Evolutionary conservation across 2,329 filamentous ascomycete species (phyloP).

Genomic region (Metarhizium rileyi): DNA sequence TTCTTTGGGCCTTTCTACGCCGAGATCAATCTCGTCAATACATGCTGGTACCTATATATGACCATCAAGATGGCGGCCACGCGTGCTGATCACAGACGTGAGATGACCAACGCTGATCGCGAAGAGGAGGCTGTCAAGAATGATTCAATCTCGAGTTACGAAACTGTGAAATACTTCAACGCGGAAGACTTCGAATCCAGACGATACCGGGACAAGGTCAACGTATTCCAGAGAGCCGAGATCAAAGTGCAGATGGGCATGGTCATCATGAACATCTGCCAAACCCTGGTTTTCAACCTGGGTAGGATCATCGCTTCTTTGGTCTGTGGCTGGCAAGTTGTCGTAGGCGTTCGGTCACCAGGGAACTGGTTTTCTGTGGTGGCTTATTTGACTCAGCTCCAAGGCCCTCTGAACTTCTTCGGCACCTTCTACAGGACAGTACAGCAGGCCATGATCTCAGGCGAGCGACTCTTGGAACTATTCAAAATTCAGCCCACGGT

Average conservation of each 20-base stretch:
- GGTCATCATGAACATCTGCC: conserved; percentile 71
- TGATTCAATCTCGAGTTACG: conserved; percentile 97
- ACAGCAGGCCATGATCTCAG: conserved; percentile 94
- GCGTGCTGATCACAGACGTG: conserved; percentile 77
- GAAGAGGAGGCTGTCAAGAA: conserved; percentile 98
- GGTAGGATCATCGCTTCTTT: conserved; percentile 64
- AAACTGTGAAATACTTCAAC: conserved; percentile 89
- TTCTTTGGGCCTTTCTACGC: conserved; percentile 62
- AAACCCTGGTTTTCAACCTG: conserved; percentile 70
- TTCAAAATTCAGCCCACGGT: conserved; percentile 96
- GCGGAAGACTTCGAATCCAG: conserved; percentile 71
- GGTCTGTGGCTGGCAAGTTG: conserved; percentile 69
- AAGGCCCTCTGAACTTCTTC: conserved; percentile 76
- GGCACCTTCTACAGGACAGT: conserved; percentile 94
- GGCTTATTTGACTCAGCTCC: conserved; percentile 70
- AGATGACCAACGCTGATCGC: conserved; percentile 90
- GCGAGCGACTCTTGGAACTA: conserved; percentile 85
- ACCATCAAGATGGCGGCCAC: conserved; percentile 95
- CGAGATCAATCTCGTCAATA: conserved; percentile 79
- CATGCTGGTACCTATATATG: conserved; percentile 92
- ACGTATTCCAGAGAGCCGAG: conserved; percentile 63
- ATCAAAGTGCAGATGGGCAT: conserved; percentile 68
- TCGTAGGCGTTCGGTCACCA: conserved; percentile 52
- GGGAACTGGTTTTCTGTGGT: conserved; percentile 66
- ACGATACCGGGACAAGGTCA: conserved; percentile 61